Conservation (phyloP, 139 green algal genomes). For the Trebouxia sp. region DNA sequence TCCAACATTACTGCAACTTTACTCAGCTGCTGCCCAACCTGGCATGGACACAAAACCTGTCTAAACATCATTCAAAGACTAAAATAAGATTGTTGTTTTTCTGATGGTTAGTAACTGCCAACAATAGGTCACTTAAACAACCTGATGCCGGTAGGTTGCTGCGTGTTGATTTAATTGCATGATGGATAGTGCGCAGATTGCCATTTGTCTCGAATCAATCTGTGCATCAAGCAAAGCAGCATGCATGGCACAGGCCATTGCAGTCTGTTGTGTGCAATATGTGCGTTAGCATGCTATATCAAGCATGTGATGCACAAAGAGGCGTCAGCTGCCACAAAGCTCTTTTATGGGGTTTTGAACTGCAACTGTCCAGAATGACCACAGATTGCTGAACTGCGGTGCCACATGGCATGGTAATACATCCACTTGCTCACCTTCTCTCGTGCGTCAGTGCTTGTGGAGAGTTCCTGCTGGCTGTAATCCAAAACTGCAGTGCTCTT, state of each 20-base stretch:
- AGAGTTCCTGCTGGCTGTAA: conserved; percentile 82
- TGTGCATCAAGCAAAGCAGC: no score
- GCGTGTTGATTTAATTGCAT: no score
- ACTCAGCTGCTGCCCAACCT: conserved; percentile 53
- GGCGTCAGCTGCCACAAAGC: not conserved
- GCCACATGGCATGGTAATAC: no score
- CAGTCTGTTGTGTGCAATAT: no score
- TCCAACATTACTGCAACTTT: conserved; percentile 71
- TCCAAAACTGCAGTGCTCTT: conserved; percentile 63
- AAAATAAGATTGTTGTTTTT: not conserved
- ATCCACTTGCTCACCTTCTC: conserved; percentile 34
- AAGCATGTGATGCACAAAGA: not conserved
- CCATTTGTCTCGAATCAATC: no score
- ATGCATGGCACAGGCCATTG: no score
- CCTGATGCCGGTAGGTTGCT: no score
- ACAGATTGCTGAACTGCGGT: not conserved
- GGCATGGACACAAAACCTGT: not conserved
- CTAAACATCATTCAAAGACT: not conserved
- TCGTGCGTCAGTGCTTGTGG: conserved; percentile 52
- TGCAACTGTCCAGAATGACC: not conserved
- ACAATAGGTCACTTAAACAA: no score
- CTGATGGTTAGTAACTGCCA: not conserved
- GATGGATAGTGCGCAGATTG: no score
- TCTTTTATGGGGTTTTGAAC: not conserved
- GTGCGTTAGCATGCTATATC: not conserved